Evolutionary conservation across 169 alveolate species (phyloP).

Genomic region (Eimeria zaria): DNA sequence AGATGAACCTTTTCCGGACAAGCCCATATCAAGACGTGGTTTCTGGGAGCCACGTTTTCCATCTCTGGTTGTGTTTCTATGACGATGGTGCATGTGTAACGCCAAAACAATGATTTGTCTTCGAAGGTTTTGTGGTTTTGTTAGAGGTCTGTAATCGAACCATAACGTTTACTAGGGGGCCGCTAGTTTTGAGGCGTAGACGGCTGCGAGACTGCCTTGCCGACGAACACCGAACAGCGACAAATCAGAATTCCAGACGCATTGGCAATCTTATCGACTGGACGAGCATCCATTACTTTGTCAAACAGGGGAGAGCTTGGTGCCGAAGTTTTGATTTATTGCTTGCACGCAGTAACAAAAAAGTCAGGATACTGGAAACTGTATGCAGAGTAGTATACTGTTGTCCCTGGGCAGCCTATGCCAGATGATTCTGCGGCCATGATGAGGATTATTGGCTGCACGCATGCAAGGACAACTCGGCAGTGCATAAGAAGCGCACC

Average conservation of each 20-base stretch:
- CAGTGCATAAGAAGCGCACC: not conserved
- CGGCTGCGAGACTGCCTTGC: not conserved
- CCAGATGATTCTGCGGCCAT: not conserved
- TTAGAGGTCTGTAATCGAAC: not conserved
- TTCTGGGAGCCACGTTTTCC: not conserved
- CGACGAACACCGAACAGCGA: not conserved
- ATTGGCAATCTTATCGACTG: not conserved
- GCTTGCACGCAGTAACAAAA: too few species aligned
- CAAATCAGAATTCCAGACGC: not conserved
- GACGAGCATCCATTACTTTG: not conserved
- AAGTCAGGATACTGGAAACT: not conserved
- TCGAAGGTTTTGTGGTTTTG: not conserved
- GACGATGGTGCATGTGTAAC: not conserved
- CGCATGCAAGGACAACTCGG: not conserved
- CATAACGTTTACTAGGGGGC: not conserved
- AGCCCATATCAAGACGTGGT: not conserved
- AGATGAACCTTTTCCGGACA: not conserved
- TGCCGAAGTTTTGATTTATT: too few species aligned
- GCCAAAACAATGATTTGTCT: not conserved
- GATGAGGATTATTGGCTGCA: not conserved
- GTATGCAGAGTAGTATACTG: not conserved
- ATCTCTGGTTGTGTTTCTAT: not conserved
- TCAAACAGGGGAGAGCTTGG: not conserved
- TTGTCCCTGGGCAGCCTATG: not conserved
- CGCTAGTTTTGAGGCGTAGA: not conserved